Evolutionary conservation across 2,329 filamentous ascomycete species (phyloP).

Genomic region (Ophiostoma pallidulum): DNA sequence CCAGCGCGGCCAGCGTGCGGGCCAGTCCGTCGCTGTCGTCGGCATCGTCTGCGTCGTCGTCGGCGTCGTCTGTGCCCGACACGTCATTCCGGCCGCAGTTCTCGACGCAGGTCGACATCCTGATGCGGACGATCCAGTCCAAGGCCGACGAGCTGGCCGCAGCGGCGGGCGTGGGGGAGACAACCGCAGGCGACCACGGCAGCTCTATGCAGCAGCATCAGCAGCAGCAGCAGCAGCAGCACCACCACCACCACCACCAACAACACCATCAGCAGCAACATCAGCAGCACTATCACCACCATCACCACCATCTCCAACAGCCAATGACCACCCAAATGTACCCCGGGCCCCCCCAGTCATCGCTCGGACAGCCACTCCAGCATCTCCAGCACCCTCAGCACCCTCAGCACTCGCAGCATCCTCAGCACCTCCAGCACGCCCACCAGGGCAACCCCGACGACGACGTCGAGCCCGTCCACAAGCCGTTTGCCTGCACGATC

Average conservation of each 20-base stretch:
- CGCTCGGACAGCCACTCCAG: too few species aligned
- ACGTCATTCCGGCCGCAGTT: slow-evolving; percentile 41
- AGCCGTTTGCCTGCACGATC: slow-evolving; percentile 50
- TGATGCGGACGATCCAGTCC: slow-evolving; percentile 82
- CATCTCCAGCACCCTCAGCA: too few species aligned
- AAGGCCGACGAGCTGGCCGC: slow-evolving; percentile 36
- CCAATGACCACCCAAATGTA: too few species aligned
- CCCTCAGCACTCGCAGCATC: too few species aligned
- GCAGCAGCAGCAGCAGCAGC: neutral
- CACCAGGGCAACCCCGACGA: neutral
- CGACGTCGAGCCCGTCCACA: slow-evolving; percentile 10
- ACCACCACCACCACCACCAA: too few species aligned
- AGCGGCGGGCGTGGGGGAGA: slow-evolving; percentile 17
- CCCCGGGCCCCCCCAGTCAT: too few species aligned
- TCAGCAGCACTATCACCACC: too few species aligned
- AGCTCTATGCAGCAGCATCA: slow-evolving; percentile 1
- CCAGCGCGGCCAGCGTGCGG: too few species aligned
- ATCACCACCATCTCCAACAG: too few species aligned
- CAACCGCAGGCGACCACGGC: too few species aligned
- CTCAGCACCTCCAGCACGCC: too few species aligned
- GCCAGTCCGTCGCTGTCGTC: neutral
- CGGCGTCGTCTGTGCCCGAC: slow-evolving; percentile 15
- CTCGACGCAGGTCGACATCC: slow-evolving; percentile 71
- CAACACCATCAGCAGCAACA: neutral
- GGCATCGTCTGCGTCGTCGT: neutral